phyloP scores from a whole-genome alignment of 2,329 filamentous ascomycete species.

The Fusarium ramigenum region DNA sequence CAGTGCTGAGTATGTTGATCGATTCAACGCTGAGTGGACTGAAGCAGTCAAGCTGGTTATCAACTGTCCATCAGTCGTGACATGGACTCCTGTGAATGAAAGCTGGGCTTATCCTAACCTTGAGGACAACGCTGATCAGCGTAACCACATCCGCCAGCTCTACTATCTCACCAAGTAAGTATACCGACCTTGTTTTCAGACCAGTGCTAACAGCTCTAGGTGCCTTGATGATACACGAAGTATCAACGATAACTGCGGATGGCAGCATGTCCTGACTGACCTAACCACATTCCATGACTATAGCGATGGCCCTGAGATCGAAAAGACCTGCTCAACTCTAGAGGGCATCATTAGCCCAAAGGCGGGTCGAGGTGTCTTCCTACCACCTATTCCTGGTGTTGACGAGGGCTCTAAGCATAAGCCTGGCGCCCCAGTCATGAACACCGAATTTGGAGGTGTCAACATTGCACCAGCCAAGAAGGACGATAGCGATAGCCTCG shows the following conservation, averaged over 20 bases:
- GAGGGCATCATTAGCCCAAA: conserved; percentile 64
- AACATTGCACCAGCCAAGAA: conserved; percentile 66
- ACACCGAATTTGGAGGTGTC: conserved; percentile 74
- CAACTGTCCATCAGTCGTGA: conserved; percentile 71
- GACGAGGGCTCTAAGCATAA: conserved; percentile 62
- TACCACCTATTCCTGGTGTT: conserved; percentile 52
- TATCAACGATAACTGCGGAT: conserved; percentile 77
- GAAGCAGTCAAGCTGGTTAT: conserved; percentile 71
- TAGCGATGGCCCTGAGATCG: conserved; percentile 64
- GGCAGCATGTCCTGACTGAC: conserved; percentile 73
- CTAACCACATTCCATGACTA: conserved; percentile 77
- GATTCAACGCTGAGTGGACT: conserved; percentile 72
- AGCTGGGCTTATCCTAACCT: conserved; percentile 72
- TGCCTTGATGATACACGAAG: conserved; percentile 69
- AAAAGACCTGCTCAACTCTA: conserved; percentile 62
- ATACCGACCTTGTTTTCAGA: conserved; percentile 26
- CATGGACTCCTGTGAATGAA: conserved; percentile 74
- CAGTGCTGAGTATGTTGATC: conserved; percentile 63
- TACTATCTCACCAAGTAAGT: conserved; percentile 71
- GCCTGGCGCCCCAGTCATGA: conserved; percentile 68
- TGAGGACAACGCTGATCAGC: conserved; percentile 64
- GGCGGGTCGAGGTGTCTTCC: conserved; percentile 63
- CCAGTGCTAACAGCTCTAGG: conserved; percentile 34
- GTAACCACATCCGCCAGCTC: conserved; percentile 70
- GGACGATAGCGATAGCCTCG: conserved; percentile 53